Conservation (phyloP, 2,329 filamentous ascomycete species). For the Diaporthe caulivora region DNA sequence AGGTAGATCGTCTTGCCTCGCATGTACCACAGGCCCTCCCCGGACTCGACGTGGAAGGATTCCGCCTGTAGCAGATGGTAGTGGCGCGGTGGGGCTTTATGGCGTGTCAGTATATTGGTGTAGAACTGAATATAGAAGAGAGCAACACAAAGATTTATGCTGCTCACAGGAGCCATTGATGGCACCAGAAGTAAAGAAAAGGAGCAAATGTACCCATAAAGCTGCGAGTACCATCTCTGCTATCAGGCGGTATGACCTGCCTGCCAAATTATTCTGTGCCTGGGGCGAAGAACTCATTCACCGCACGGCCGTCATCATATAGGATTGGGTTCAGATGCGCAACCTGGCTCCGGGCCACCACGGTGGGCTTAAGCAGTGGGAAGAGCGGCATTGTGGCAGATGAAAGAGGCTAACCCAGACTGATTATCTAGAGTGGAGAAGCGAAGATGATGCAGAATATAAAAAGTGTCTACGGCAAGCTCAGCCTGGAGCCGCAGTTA, state of each 20-base stretch:
- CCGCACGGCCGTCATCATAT: conserved; percentile 4
- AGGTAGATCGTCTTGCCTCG: conserved; percentile 11
- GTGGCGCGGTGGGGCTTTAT: background rate
- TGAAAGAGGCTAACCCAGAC: background rate
- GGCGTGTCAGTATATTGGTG: background rate
- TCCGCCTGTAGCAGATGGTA: conserved; percentile 9
- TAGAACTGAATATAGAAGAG: too few species aligned
- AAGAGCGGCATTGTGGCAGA: background rate
- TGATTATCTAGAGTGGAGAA: background rate
- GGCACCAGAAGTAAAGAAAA: too few species aligned
- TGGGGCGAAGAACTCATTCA: conserved; percentile 15
- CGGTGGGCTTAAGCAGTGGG: background rate
- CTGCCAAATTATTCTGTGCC: conserved; percentile 19
- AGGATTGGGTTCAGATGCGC: background rate
- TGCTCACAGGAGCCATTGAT: background rate
- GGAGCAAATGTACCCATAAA: background rate
- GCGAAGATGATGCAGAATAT: background rate
- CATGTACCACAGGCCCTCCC: conserved; percentile 9
- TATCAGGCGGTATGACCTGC: conserved; percentile 13
- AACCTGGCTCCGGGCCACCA: conserved; percentile 5
- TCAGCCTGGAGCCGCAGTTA: background rate
- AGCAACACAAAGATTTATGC: background rate
- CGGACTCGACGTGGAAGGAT: conserved; percentile 18
- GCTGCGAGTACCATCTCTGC: background rate
- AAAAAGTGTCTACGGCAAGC: background rate